Conservation (phyloP, 225 moss, liverwort and hornwort species). For the Sphagnum tenellum region DNA sequence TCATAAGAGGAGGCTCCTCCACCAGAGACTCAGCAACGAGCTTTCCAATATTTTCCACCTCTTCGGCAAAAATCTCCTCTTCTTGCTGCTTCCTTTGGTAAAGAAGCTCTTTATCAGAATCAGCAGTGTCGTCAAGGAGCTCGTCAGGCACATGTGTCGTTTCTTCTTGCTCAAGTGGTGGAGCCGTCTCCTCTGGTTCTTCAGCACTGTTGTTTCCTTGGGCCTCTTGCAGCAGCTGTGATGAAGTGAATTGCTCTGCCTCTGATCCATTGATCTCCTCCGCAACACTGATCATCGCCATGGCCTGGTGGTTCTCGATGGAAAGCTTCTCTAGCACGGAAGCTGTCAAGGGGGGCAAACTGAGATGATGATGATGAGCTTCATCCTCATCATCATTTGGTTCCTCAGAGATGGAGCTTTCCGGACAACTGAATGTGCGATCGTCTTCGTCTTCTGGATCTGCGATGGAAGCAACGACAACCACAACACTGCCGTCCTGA, state of each 20-base stretch:
- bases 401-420: too few relatives aligned
- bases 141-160: slow-evolving; percentile 13
- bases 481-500: not conserved
- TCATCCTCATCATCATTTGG: too few relatives aligned
- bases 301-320: too few relatives aligned
- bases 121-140: slow-evolving; percentile 31
- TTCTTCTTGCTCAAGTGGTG: too few relatives aligned
- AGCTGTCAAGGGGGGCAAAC: too few relatives aligned
- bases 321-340: too few relatives aligned
- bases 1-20: too few relatives aligned
- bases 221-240: slow-evolving; percentile 5
- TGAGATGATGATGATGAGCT: too few relatives aligned
- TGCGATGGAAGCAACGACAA: not conserved
- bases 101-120: slow-evolving; percentile 28
- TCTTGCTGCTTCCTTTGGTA: slow-evolving; percentile 24
- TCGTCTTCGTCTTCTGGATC: not conserved
- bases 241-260: slow-evolving; percentile 1
- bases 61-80: slow-evolving; percentile 22
- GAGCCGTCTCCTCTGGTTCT: slow-evolving; percentile 19
- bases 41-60: slow-evolving; percentile 25
- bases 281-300: not conserved
- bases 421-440: not conserved
- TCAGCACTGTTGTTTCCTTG: slow-evolving; percentile 17
- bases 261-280: slow-evolving; percentile 3
- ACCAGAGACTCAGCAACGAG: slow-evolving; percentile 7